phyloP scores from a whole-genome alignment of 2,329 filamentous ascomycete species.

The Cryphonectria carpinicola region DNA sequence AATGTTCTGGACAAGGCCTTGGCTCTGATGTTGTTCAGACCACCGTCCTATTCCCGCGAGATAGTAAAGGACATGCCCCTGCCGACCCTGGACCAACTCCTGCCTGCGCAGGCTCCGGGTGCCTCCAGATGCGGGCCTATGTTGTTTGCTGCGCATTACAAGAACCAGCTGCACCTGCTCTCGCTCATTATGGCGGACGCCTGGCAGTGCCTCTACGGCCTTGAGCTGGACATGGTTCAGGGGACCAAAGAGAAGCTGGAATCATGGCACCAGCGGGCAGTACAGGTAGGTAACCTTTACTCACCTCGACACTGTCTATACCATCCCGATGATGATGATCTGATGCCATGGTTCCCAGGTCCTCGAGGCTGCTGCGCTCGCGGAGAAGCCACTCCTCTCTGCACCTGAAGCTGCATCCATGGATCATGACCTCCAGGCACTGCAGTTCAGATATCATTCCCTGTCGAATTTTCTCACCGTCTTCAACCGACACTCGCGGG shows the following conservation, averaged over 20 bases:
- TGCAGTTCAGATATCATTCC: conserved; percentile 11
- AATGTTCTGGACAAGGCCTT: conserved; percentile 19
- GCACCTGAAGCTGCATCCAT: neutral
- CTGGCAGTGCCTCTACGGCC: conserved; percentile 10
- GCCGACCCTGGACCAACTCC: conserved; percentile 9
- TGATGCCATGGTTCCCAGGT: conserved; percentile 4
- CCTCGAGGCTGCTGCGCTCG: conserved; percentile 18
- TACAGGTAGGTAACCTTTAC: neutral
- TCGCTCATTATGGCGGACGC: conserved; percentile 2
- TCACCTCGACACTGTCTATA: neutral
- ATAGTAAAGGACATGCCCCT: neutral
- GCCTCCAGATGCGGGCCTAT: neutral
- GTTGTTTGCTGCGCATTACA: conserved; percentile 9
- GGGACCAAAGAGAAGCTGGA: neutral
- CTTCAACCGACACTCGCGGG: neutral
- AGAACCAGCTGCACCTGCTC: conserved; percentile 11
- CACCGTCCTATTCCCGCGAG: conserved; percentile 10
- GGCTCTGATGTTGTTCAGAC: conserved; percentile 10
- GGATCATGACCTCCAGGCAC: conserved; percentile 4
- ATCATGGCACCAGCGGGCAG: neutral
- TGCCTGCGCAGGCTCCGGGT: neutral
- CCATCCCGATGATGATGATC: neutral
- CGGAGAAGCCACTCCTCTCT: conserved; percentile 18
- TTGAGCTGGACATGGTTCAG: neutral
- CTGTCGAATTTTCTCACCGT: conserved; percentile 1